These are phyloP conservation scores for Colletotrichum lentis DNA, from an alignment of 2,329 filamentous ascomycete species.

Conservation along the genomic window DNA sequence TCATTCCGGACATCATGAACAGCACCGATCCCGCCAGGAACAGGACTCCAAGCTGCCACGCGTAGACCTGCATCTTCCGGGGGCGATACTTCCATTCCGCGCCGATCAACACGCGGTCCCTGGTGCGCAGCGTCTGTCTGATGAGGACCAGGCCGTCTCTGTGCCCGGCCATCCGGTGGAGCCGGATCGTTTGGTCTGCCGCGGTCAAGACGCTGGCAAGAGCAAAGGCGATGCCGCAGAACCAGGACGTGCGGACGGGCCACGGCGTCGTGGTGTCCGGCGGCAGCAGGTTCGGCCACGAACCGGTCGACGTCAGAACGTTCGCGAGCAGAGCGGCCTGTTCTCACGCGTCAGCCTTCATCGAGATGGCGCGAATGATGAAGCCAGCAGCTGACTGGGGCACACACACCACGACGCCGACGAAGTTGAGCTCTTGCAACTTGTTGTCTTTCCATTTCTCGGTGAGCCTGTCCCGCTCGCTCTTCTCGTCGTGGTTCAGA, in stretches of 20 bases:
- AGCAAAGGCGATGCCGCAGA: slow-evolving; percentile 56
- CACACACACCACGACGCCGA: slow-evolving; percentile 49
- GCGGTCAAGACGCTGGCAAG: slow-evolving; percentile 59
- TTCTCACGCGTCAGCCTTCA: not conserved
- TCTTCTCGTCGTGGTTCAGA: slow-evolving; percentile 13
- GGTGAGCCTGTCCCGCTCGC: slow-evolving; percentile 46
- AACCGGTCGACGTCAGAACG: slow-evolving; percentile 52
- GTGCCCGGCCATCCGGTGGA: slow-evolving; percentile 53
- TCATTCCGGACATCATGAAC: slow-evolving; percentile 39
- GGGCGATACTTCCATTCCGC: slow-evolving; percentile 28
- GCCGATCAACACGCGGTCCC: not conserved
- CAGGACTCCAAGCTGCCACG: slow-evolving; percentile 40
- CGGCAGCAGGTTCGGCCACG: slow-evolving; percentile 52
- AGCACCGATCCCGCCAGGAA: slow-evolving; percentile 39
- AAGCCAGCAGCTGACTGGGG: too few species aligned
- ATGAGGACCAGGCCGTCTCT: slow-evolving; percentile 49
- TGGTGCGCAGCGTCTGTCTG: slow-evolving; percentile 39
- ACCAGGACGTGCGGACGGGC: slow-evolving; percentile 53
- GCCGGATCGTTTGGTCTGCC: slow-evolving; percentile 52
- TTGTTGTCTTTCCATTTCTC: slow-evolving; percentile 50
- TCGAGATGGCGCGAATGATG: too few species aligned
- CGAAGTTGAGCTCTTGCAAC: slow-evolving; percentile 51
- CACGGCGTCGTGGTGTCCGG: slow-evolving; percentile 50
- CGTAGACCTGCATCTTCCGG: slow-evolving; percentile 38
- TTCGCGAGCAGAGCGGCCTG: slow-evolving; percentile 25